These are phyloP conservation scores for Exophiala viscosa DNA, from an alignment of 2,329 filamentous ascomycete species.

Conservation along the genomic window DNA sequence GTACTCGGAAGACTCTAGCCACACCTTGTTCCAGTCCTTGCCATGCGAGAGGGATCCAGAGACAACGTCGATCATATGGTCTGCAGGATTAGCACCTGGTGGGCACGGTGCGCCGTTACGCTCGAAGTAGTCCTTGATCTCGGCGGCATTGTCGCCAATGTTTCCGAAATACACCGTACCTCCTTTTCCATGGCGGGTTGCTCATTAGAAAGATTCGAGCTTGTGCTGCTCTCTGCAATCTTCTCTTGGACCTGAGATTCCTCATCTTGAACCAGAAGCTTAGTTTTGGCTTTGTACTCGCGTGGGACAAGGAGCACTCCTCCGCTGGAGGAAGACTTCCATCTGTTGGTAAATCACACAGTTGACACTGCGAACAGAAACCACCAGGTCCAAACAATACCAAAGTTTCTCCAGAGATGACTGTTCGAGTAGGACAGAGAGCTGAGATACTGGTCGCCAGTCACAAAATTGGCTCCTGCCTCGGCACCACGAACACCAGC, in stretches of 20 bases:
- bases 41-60: conserved; percentile 50
- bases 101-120: conserved; percentile 62
- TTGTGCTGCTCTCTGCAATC: neutral
- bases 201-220: conserved; percentile 66
- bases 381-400: conserved; percentile 63
- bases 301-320: conserved; percentile 60
- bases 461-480: conserved; percentile 48
- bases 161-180: conserved; percentile 70
- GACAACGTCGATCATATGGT: conserved; percentile 41
- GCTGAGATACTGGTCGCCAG: conserved; percentile 57
- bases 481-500: conserved; percentile 57
- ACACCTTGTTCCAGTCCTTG: conserved; percentile 69
- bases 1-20: conserved; percentile 62
- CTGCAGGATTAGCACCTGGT: conserved; percentile 57
- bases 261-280: conserved; percentile 41
- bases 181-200: conserved; percentile 61
- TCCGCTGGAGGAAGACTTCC: conserved; percentile 54
- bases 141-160: conserved; percentile 62
- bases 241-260: conserved; percentile 43
- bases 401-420: conserved; percentile 60
- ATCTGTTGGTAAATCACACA: conserved; percentile 54
- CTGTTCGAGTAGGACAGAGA: conserved; percentile 52
- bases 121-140: conserved; percentile 64
- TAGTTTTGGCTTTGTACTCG: conserved; percentile 48
- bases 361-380: conserved; percentile 57